phyloP scores from a whole-genome alignment of 768 basidiomycete genomes.

The Trametes sanguinea region DNA sequence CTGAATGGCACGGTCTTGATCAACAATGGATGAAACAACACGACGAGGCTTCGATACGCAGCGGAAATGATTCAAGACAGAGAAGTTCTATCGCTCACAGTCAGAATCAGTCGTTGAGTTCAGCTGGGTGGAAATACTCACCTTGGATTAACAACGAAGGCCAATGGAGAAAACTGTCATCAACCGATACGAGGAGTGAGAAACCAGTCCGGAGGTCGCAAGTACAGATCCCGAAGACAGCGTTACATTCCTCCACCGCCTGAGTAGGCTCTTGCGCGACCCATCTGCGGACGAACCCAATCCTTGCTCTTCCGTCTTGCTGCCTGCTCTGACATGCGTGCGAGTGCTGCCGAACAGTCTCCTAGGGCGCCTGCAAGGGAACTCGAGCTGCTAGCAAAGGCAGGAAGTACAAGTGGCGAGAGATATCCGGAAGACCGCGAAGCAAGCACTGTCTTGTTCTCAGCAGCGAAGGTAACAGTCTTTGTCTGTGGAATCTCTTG shows the following conservation, averaged over 20 bases:
- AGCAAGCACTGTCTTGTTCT: not conserved
- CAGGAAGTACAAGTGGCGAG: not conserved
- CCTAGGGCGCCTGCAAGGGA: constrained; percentile 22
- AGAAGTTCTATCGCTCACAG: not conserved
- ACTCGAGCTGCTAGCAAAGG: constrained; percentile 14
- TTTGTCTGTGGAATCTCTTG: not conserved
- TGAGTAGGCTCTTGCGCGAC: constrained; percentile 18
- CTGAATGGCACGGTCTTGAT: not conserved
- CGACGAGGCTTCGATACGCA: not conserved
- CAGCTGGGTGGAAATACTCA: too few relatives aligned
- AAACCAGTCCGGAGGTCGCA: too few relatives aligned
- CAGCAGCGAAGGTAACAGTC: constrained; percentile 10
- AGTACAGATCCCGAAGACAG: not conserved
- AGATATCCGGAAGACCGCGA: not conserved
- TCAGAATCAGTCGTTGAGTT: not conserved
- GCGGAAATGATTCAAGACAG: not conserved
- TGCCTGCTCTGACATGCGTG: not conserved
- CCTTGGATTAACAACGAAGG: too few relatives aligned
- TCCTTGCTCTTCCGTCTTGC: constrained; percentile 1
- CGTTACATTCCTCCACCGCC: constrained; percentile 19
- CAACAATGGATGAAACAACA: constrained; percentile 4
- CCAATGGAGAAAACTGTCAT: too few relatives aligned
- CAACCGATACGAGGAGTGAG: too few relatives aligned
- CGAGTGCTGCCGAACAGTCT: not conserved
- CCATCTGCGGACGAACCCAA: constrained; percentile 19